These are phyloP conservation scores for Solanum gracilifrons DNA, from an alignment of 257 asterid species.

Conservation along the genomic window DNA sequence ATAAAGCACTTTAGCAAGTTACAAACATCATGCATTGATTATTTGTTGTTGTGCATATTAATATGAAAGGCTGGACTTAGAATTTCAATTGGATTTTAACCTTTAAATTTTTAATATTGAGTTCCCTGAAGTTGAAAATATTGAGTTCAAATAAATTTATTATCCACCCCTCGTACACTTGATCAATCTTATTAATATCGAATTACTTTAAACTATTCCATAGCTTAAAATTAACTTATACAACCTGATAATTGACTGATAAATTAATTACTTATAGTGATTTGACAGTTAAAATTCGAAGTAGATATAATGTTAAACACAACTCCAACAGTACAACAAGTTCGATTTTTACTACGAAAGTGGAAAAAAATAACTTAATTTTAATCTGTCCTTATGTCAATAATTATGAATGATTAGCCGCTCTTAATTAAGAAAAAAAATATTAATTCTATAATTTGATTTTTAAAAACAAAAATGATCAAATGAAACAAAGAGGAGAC, in stretches of 20 bases:
- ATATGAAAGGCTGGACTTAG: background rate
- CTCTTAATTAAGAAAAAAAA: background rate
- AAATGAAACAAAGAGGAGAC: conserved; percentile 6
- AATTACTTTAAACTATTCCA: background rate
- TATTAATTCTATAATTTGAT: background rate
- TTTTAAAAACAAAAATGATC: background rate
- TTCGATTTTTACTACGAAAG: background rate
- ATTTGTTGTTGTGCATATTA: background rate
- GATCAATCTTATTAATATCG: background rate
- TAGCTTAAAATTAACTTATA: background rate
- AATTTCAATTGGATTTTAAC: background rate
- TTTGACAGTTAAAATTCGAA: background rate
- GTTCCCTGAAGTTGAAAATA: background rate
- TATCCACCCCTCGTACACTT: background rate
- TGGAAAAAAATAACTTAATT: background rate
- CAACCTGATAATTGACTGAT: background rate
- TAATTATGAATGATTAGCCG: background rate
- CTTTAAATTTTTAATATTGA: background rate
- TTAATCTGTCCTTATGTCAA: background rate
- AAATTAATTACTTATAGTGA: background rate
- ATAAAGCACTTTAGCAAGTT: background rate
- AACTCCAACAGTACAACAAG: background rate
- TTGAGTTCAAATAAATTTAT: background rate
- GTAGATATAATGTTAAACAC: background rate
- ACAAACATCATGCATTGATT: background rate